These are phyloP conservation scores for Daldinia loculata DNA, from an alignment of 495 filamentous ascomycete species.

Conservation along the genomic window DNA sequence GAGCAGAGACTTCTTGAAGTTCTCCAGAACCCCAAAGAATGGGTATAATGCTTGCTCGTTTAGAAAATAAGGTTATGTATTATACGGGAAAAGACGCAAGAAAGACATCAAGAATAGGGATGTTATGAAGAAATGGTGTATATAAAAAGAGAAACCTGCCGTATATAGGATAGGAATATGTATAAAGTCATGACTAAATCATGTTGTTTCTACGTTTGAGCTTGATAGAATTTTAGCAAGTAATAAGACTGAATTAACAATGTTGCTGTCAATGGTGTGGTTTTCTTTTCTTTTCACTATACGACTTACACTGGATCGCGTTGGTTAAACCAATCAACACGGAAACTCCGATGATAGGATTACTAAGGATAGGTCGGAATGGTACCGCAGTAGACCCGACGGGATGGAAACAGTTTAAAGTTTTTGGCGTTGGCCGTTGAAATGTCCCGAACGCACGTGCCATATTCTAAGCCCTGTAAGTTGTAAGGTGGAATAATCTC, in stretches of 20 bases:
- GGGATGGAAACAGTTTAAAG: conserved; percentile 21
- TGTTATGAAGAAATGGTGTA: conserved; percentile 7
- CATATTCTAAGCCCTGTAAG: conserved; percentile 21
- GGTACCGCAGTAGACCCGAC: conserved; percentile 18
- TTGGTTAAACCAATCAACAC: background rate
- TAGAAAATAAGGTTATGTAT: conserved; percentile 1
- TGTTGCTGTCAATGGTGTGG: background rate
- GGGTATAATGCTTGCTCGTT: conserved; percentile 67
- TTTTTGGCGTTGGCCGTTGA: conserved; percentile 13
- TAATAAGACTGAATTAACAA: no score
- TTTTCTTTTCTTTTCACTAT: background rate
- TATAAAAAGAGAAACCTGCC: background rate
- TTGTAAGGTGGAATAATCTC: conserved; percentile 19
- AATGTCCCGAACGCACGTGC: conserved; percentile 34
- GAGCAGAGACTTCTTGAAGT: conserved; percentile 83
- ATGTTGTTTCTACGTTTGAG: background rate
- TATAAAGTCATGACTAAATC: background rate
- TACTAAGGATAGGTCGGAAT: background rate
- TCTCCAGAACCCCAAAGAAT: conserved; percentile 84
- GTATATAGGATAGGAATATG: background rate
- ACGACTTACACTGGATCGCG: background rate
- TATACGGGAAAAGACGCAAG: conserved; percentile 18
- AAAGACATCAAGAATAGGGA: background rate
- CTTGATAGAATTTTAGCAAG: no score
- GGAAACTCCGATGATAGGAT: background rate